phyloP scores from a whole-genome alignment of 83 land plant genomes.

The Diphasiastrum complanatum region DNA sequence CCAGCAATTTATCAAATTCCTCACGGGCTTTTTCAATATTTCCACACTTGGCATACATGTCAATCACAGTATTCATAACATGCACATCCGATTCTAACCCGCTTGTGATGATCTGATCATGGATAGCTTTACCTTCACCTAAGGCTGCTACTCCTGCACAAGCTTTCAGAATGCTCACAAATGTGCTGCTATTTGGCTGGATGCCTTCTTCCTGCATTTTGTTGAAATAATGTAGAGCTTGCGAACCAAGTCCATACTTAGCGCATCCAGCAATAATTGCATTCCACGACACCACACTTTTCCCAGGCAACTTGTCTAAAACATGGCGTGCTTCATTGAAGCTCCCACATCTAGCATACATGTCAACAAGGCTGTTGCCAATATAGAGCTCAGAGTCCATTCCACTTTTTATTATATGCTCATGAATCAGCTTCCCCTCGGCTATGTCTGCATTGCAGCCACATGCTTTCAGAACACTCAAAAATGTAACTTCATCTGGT shows the following conservation, averaged over 20 bases:
- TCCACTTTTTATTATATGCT: not conserved
- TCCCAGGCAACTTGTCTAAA: not conserved
- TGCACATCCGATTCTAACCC: not conserved
- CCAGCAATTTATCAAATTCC: not conserved
- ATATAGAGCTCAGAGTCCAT: not conserved
- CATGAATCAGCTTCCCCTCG: not conserved
- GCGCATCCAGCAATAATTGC: not conserved
- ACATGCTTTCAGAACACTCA: constrained; percentile 2
- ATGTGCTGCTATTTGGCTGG: not conserved
- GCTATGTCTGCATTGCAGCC: not conserved
- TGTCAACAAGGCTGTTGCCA: not conserved
- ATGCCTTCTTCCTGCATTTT: not conserved
- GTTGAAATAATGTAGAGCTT: not conserved
- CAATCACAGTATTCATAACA: not conserved
- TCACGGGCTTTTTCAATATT: not conserved
- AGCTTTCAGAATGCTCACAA: not conserved
- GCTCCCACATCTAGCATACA: not conserved
- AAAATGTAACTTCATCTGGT: not conserved
- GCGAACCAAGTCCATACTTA: not conserved
- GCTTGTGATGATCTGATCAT: not conserved
- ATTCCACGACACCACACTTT: not conserved
- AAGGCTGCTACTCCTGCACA: not conserved
- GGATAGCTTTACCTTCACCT: not conserved
- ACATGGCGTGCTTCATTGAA: not conserved
- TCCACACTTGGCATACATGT: constrained; percentile 5